Percentiles rank a stretch among this genome's conserved stretches.
phyloP scores from a whole-genome alignment of 2,329 filamentous ascomycete species.

The Aspergillus texensis region DNA sequence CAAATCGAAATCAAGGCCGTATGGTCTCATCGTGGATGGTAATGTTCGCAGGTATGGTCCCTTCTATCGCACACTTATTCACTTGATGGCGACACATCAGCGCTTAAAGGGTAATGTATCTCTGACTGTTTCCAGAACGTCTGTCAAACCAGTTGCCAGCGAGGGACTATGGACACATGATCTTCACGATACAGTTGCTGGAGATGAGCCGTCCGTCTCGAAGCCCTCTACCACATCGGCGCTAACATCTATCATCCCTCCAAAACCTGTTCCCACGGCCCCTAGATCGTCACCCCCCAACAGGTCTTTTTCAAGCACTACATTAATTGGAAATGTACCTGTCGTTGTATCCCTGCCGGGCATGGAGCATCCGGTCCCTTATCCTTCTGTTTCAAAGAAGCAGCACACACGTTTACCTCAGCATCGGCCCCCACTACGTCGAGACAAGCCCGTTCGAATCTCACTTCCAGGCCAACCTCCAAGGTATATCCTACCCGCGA shows the following conservation, averaged over 20 bases:
- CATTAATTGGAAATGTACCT: constrained; percentile 79
- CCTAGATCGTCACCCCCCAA: constrained; percentile 69
- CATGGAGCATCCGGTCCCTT: constrained; percentile 71
- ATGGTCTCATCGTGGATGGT: constrained; percentile 51
- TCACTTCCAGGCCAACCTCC: constrained; percentile 79
- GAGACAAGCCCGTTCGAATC: constrained; percentile 95
- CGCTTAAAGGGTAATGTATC: background rate
- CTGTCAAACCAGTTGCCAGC: constrained; percentile 55
- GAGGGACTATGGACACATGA: constrained; percentile 89
- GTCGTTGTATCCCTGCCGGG: constrained; percentile 79
- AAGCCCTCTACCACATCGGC: constrained; percentile 32
- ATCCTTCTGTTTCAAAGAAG: constrained; percentile 77
- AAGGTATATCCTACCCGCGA: constrained; percentile 87
- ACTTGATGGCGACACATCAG: background rate
- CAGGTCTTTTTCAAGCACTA: constrained; percentile 78
- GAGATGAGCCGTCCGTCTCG: constrained; percentile 39
- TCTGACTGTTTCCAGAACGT: constrained; percentile 42
- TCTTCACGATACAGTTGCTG: constrained; percentile 72
- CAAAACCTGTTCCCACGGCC: constrained; percentile 43
- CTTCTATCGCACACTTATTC: background rate
- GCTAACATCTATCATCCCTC: constrained; percentile 31
- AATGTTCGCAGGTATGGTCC: constrained; percentile 47
- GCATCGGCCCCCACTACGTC: constrained; percentile 87
- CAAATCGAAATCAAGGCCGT: constrained; percentile 58
- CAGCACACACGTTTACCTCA: constrained; percentile 94